Evolutionary conservation across 108 stramenopile genomes (phyloP), one percentile per base, ranked within the genome.

Genomic region (Fragilaria radians): DNA sequence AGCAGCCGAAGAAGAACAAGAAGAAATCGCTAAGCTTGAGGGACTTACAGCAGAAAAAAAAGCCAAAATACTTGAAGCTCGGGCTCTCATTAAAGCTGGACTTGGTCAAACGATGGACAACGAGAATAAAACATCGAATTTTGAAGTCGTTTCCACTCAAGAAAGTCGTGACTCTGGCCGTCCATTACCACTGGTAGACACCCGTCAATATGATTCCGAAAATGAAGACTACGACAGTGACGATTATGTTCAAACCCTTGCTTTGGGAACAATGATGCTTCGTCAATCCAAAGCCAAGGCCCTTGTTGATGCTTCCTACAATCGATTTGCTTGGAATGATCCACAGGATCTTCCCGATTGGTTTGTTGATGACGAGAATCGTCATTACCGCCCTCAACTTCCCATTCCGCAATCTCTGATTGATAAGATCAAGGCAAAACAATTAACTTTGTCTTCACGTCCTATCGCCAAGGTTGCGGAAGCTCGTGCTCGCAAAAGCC

Each of bases 391-490:
- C 23, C 99, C 99, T 1, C 97, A 98, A 76, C 74, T 98, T 24
- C 97, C 97, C 23, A 87, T 98, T 19, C 93, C 94, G 18, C 86
- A 80, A 0, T 96, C 85, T 2, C 75, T 98, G 54, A 51, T 98
- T 52, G 96, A 91, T 23, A 92, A 98, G 72, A 98, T 99, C 86
- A 95, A 96, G 62, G 81, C 76, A 27, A 91, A 87, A 59, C 86
- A 93, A 66, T 34, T 93, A 54, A 85, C 79, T 19, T 50, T 97
- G 23, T 78, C 96, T 1, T 74, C 82, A 4, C 95, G 91, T 61
- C 97, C 96, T 25, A 98, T 99, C 59, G 88, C 93, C 27, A 99
- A 98, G 75, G 99, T 99, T 19, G 97, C 97, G 17, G 99, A 99
- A 72, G 99, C 99, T 3, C 81, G 97, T 22, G 95, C 95, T 1